Evolutionary conservation across 495 filamentous ascomycete genomes (phyloP), one percentile per base, ranked within the genome.

Genomic region (Endocarpon pusillum): DNA sequence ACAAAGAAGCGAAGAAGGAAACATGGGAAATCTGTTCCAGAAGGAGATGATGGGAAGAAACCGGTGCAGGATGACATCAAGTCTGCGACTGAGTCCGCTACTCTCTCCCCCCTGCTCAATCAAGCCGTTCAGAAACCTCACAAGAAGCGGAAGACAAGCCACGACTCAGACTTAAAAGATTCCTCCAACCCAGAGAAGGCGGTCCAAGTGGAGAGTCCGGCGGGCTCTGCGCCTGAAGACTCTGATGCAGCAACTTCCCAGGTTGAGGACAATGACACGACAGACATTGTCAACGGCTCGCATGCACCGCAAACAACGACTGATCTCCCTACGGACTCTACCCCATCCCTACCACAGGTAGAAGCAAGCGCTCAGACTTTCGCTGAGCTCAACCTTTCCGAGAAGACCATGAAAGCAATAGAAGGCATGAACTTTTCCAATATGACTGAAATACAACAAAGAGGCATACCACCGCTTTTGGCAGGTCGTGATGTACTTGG

Each of bases 391-490:
- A 81, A 81, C 23, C 65, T 97, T 4, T 89, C 82, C 2, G 72
- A 78, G 25, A 84, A 78, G 53, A 94, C 85, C 1, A 77, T 81
- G 64, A 71, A 81, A 55, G 87, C 80, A 8, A 87, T 97, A 38
- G 62, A 73, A 33, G 82, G 77, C 15, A 93, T 97, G 85, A 75
- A 76, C 3, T 94, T 94, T 52, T 74, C 80, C 47, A 82, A 68
- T 12, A 92, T 97, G 89, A 96, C 89, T 1, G 84, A 93, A 52
- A 94, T 97, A 40, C 89, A 97, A 51, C 70, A 75, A 38, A 66
- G 80, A 40, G 81, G 75, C 4, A 92, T 94, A 26, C 87, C 89
- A 2, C 83, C 86, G 4, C 57, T 89, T 15, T 63, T 94, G 39
- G 82, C 85, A 24, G 89, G 89, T 19, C 74, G 78, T 49, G 89